phyloP scores from a whole-genome alignment of 257 asterid genomes.

The Solanum dulcamara region DNA sequence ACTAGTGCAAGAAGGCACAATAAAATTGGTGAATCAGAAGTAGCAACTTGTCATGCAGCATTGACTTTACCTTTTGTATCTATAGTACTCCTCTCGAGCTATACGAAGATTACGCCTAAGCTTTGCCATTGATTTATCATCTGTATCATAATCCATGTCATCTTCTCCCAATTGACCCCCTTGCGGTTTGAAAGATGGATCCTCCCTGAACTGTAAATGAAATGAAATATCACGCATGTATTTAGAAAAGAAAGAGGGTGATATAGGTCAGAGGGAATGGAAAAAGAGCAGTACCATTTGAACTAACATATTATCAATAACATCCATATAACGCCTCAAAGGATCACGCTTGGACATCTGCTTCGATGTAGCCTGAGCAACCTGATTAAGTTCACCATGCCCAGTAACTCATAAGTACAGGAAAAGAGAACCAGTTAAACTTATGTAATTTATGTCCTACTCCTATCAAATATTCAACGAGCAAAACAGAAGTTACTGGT shows the following conservation, averaged over 20 bases:
- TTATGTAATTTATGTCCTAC: neutral
- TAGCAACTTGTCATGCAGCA: neutral
- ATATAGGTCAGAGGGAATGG: slow-evolving; percentile 1
- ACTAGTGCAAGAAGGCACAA: neutral
- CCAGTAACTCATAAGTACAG: neutral
- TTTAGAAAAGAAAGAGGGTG: slow-evolving; percentile 1
- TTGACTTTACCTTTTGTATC: slow-evolving; percentile 70
- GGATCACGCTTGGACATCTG: slow-evolving; percentile 99
- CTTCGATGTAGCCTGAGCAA: slow-evolving; percentile 97
- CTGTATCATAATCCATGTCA: slow-evolving; percentile 98
- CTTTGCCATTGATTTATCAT: slow-evolving; percentile 97
- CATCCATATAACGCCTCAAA: slow-evolving; percentile 78
- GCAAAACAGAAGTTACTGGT: neutral
- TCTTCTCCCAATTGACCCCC: slow-evolving; percentile 95
- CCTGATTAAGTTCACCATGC: slow-evolving; percentile 35
- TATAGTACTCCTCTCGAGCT: slow-evolving; percentile 94
- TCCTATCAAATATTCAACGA: neutral
- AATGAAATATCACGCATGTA: neutral
- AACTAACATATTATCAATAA: slow-evolving; percentile 83
- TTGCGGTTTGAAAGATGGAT: slow-evolving; percentile 98
- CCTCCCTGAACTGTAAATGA: slow-evolving; percentile 60
- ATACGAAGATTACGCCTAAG: slow-evolving; percentile 86
- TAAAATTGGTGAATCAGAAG: neutral
- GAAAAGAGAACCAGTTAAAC: neutral
- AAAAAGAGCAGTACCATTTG: slow-evolving; percentile 60